Percentiles rank a stretch among this genome's conserved stretches.
Conservation (phyloP, 257 asterid species). For the Coffea eugenioides region DNA sequence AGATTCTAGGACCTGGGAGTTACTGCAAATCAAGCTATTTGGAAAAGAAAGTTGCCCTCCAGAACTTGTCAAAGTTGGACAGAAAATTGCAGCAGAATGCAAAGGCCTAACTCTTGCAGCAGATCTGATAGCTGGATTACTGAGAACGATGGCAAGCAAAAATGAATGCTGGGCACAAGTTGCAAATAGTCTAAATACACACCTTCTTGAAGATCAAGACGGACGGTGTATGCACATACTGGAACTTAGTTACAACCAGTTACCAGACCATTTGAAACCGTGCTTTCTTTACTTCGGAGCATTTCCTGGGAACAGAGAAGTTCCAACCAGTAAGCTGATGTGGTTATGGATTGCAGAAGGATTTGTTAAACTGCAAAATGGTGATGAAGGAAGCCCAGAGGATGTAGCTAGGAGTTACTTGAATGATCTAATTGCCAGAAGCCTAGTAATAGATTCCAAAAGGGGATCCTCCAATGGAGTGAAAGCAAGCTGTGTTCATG, state of each 20-base stretch:
- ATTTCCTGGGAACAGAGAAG: neutral
- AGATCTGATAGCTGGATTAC: neutral
- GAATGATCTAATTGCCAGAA: slow-evolving; percentile 1
- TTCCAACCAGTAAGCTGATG: neutral
- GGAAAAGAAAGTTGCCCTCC: neutral
- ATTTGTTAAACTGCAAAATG: neutral
- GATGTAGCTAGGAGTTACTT: slow-evolving; percentile 11
- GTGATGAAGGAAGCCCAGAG: neutral
- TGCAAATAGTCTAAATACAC: neutral
- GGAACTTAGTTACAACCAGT: slow-evolving; percentile 12
- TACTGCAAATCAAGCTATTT: neutral
- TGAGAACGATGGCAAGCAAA: neutral
- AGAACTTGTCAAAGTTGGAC: neutral
- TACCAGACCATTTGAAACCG: slow-evolving; percentile 5
- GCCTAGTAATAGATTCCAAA: neutral
- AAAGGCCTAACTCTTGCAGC: neutral
- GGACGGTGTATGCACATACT: neutral
- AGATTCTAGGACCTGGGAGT: neutral
- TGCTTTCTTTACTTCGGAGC: slow-evolving; percentile 6
- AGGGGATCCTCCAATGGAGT: neutral
- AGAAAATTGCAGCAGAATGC: neutral
- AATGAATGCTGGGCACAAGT: neutral
- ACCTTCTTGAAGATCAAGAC: neutral
- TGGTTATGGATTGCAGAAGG: slow-evolving; percentile 22
- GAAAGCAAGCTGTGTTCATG: neutral